A percentile compares a stretch with the other conserved stretches of the same genome.
Evolutionary conservation across 1,284 basidiomycete species (phyloP).

Genomic region (Naganishia liquefaciens): DNA sequence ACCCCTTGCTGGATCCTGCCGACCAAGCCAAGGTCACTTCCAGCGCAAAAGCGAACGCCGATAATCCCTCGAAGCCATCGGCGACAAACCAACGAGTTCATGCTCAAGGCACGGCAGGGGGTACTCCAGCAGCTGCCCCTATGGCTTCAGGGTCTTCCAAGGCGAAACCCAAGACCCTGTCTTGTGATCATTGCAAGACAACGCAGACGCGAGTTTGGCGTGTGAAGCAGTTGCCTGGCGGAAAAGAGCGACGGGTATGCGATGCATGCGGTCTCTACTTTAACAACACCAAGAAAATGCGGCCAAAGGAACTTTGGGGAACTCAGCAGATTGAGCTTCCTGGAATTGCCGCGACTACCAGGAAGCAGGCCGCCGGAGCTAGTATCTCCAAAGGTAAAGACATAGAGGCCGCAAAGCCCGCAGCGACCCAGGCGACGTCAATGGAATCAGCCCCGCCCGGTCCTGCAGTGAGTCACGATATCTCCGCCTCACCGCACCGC

Average conservation of each 20-base stretch:
- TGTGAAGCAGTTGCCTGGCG: slow-evolving; percentile 32
- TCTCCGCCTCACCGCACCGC: slow-evolving; percentile 8
- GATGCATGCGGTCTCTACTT: slow-evolving; percentile 36
- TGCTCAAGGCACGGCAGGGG: not conserved
- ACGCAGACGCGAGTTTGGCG: slow-evolving; percentile 33
- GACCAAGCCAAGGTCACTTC: slow-evolving; percentile 10
- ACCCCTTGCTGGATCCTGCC: slow-evolving; percentile 15
- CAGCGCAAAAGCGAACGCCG: not conserved
- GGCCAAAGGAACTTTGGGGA: slow-evolving; percentile 34
- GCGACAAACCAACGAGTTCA: not conserved
- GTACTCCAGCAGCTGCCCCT: not conserved
- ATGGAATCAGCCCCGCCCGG: not conserved
- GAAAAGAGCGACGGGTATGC: slow-evolving; percentile 34
- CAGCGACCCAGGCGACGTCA: not conserved
- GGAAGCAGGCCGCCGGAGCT: slow-evolving; percentile 15
- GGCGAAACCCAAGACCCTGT: slow-evolving; percentile 1
- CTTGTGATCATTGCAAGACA: slow-evolving; percentile 35
- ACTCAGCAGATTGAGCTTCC: slow-evolving; percentile 26
- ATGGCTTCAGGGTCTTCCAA: not conserved
- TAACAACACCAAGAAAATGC: slow-evolving; percentile 35
- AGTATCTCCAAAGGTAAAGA: slow-evolving; percentile 14
- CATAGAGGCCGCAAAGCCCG: not conserved
- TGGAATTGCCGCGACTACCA: slow-evolving; percentile 10
- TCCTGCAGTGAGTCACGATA: not conserved
- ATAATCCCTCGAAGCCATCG: not conserved